Base-by-base conservation (phyloP, 2,329 filamentous ascomycete species). In the Trichophaea hybrida region DNA sequence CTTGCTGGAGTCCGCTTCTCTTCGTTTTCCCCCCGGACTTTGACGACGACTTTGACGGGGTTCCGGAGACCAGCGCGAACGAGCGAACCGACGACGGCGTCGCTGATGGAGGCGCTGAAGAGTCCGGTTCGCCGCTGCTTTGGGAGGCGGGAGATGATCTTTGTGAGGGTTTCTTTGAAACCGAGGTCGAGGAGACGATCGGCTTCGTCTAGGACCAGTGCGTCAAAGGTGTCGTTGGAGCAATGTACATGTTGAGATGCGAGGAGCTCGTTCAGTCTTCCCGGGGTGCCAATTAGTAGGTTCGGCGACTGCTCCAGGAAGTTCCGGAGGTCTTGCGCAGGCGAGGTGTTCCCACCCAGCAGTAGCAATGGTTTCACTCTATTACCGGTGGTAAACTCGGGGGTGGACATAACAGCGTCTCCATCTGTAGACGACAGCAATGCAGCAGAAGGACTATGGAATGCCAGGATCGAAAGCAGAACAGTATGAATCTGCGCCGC, bases 91-190 rank as follows among this genome's bases (percentile, higher is more conserved):
- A 68, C 64, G 15, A 98, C 87, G 1, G 93, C 93, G 70, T 97
- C 93, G 68, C 86, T 93, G n/a, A 98, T 86, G 68, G 86, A 94
- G 10, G 93, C 93, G 69, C 88, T 95, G 73, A 97, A 98, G 0
- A 98, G 75, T 0, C 93, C 93, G 0, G 93, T 98, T 53, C 93
- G 80, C 55, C 93, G 79, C 71, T 98, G 93, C 70, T 98, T 98
- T 0, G 93, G 93, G 5, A 98, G 74, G 13, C 86, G 80, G 0
- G 82, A 81, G 24, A 98, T 75, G 44, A 97, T 95, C 58, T 82
- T 86, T 67, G 93, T 88, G 33, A 98, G 73, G 66, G 95, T 89
- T 59, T 87, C 84, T 71, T 94, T 93, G 73, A 98, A 97, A 5
- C 94, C 93, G 24, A 97, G 78, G 73, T 98, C 93, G 8, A 98